Base-by-base conservation (phyloP, 2,329 filamentous ascomycete genomes). In the Paramyrothecium roridum region DNA sequence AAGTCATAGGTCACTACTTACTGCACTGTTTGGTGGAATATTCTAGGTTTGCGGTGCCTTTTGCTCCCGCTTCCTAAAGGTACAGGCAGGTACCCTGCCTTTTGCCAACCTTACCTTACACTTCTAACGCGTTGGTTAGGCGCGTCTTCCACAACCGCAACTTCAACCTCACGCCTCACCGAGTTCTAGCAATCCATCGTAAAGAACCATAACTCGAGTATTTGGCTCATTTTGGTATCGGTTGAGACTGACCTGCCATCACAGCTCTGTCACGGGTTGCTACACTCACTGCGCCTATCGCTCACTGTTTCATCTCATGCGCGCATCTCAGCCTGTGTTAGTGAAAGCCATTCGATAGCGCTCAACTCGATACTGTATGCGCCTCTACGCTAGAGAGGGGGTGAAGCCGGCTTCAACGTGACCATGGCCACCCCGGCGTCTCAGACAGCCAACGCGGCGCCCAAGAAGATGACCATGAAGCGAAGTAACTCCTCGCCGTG, bases 401-500 rank as follows among this genome's bases (percentile, higher is more conserved):
- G 10, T 4, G 26, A 30, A 10, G 26, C 26, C 26, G 10, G 26
- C 26, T 30, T 30, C 26, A 10, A 30, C 26, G 26, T 30, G 26
- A 19, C 7, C 21, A 50, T 50, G 48, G 48, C 48, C 17, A 19
- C 48, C 12, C 49, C 49, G n/a, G 30, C 49, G 4, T 21, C 19
- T 46, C 50, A 45, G 22, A 16, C 47, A 50, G 10, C 40, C 3
- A 22, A 33, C 8, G 12, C 46, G n/a, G 30, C 50, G 40, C 13
- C 47, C 2, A 57, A 50, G 37, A 50, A 26, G 8, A 49, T 12
- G 45, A 45, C 43, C 30, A 54, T 57, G 52, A 59, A 59, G 40
- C 59, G 57, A 3, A 59, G 52, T 22, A 54, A 48, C 48, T 48
- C 47, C n/a, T 17, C 52, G 30, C 48, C 46, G 1, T 59, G 54